Conservation (phyloP, 257 asterid species). For the Cordia subcordata region DNA sequence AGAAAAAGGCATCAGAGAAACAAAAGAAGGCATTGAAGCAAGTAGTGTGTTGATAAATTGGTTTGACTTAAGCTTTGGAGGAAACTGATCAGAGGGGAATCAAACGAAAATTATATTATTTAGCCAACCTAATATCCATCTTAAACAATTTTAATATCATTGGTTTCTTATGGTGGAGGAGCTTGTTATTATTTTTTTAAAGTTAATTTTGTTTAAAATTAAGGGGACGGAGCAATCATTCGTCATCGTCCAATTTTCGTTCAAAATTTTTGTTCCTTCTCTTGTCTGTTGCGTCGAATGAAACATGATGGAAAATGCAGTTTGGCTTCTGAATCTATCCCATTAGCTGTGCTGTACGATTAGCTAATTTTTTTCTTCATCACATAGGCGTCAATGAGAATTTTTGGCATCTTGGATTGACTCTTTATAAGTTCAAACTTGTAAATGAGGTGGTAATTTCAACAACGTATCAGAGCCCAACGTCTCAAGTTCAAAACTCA, state of each 20-base stretch:
- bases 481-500: too few relatives aligned
- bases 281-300: constrained; percentile 46
- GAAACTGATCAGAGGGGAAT: too few relatives aligned
- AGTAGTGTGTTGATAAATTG: constrained; percentile 5
- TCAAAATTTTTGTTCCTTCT: constrained; percentile 40
- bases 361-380: too few relatives aligned
- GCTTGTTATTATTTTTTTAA: constrained; percentile 18
- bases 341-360: too few relatives aligned
- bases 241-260: constrained; percentile 25
- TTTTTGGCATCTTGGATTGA: too few relatives aligned
- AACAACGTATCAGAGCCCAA: too few relatives aligned
- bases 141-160: constrained; percentile 3
- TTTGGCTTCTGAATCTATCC: constrained; percentile 7
- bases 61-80: constrained; percentile 9
- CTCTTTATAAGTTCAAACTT: too few relatives aligned
- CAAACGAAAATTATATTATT: too few relatives aligned
- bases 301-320: constrained; percentile 41
- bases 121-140: too few relatives aligned
- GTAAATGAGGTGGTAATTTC: too few relatives aligned
- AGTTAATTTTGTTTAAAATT: constrained; percentile 21
- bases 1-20: constrained; percentile 28
- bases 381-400: too few relatives aligned
- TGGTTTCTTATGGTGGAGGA: constrained; percentile 31
- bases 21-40: constrained; percentile 16
- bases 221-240: constrained; percentile 58